Evolutionary conservation across 345 rosid genomes (phyloP).

Genomic region (Brassica nigra): DNA sequence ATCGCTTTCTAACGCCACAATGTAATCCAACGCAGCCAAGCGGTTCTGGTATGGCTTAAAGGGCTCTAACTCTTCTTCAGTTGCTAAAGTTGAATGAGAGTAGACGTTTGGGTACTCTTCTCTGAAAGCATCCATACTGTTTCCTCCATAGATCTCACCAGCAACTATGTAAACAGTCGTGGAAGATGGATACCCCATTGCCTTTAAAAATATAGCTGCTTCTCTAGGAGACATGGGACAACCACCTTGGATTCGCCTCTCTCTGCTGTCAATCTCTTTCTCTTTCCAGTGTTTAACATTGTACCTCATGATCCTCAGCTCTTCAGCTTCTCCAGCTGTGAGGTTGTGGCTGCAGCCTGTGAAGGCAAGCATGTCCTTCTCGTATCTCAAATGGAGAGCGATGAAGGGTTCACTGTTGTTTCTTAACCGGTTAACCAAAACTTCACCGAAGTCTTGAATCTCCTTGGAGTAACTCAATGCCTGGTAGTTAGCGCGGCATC

Average conservation of each 20-base stretch:
- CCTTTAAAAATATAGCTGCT: conserved; percentile 91
- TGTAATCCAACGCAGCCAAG: conserved; percentile 88
- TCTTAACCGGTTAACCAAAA: conserved; percentile 68
- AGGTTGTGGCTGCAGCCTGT: conserved; percentile 98
- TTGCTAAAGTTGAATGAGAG: conserved; percentile 72
- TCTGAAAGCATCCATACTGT: conserved; percentile 76
- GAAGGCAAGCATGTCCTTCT: conserved; percentile 99
- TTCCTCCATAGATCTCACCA: conserved; percentile 78
- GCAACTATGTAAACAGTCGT: conserved; percentile 92
- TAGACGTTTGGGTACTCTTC: conserved; percentile 84
- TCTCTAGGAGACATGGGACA: conserved; percentile 99
- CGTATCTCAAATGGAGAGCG: conserved; percentile 92
- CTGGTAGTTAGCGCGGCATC: conserved; percentile 91
- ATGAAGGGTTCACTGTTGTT: conserved; percentile 68
- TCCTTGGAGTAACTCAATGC: conserved; percentile 76
- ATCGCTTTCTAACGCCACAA: conserved; percentile 86
- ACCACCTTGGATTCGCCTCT: conserved; percentile 75
- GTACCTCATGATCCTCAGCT: conserved; percentile 81
- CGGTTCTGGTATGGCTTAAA: conserved; percentile 86
- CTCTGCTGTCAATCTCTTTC: conserved; percentile 84
- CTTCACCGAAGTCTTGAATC: conserved; percentile 69
- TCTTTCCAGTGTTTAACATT: conserved; percentile 90
- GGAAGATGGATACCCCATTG: conserved; percentile 89
- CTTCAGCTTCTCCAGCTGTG: conserved; percentile 67
- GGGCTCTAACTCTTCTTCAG: conserved; percentile 74